phyloP scores from a whole-genome alignment of 2,329 filamentous ascomycete species.

The Cadophora malorum region DNA sequence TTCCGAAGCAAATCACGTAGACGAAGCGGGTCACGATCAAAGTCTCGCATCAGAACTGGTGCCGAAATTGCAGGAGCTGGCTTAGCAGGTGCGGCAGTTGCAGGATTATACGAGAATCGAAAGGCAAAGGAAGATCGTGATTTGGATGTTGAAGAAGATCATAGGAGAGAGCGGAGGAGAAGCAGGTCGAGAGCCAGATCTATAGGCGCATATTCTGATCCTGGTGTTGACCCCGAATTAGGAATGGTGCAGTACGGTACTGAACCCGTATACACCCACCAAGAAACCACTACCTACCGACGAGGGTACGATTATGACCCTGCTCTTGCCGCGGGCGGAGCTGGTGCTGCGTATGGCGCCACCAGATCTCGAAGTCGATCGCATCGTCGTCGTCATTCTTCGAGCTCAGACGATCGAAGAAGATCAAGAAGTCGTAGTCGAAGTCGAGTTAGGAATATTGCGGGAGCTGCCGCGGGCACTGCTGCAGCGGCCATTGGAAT shows the following conservation, averaged over 20 bases:
- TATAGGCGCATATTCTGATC: slow-evolving; percentile 54
- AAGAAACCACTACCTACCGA: slow-evolving; percentile 42
- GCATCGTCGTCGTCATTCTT: slow-evolving; percentile 38
- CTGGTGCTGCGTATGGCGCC: slow-evolving; percentile 38
- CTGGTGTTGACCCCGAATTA: slow-evolving; percentile 66
- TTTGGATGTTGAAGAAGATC: slow-evolving; percentile 44
- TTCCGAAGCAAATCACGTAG: slow-evolving; percentile 60
- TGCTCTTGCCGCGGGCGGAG: slow-evolving; percentile 37
- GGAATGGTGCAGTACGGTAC: slow-evolving; percentile 72
- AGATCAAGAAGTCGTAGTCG: slow-evolving; percentile 45
- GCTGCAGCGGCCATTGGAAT: slow-evolving; percentile 68
- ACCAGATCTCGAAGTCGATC: slow-evolving; percentile 33
- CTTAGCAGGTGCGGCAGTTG: slow-evolving; percentile 64
- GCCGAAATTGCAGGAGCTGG: slow-evolving; percentile 67
- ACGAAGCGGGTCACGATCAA: slow-evolving; percentile 49
- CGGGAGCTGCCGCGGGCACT: slow-evolving; percentile 59
- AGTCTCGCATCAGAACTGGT: slow-evolving; percentile 54
- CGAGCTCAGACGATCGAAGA: slow-evolving; percentile 37
- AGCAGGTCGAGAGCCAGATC: slow-evolving; percentile 57
- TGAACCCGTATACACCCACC: slow-evolving; percentile 57
- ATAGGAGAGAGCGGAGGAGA: slow-evolving; percentile 43
- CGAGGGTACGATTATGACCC: slow-evolving; percentile 37
- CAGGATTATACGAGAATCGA: slow-evolving; percentile 65
- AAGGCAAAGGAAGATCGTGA: slow-evolving; percentile 64
- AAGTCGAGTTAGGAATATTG: slow-evolving; percentile 61